Percentiles rank a stretch among this genome's conserved stretches.
Evolutionary conservation across 2,329 filamentous ascomycete species (phyloP).

Genomic region (Exophiala alcalophila): DNA sequence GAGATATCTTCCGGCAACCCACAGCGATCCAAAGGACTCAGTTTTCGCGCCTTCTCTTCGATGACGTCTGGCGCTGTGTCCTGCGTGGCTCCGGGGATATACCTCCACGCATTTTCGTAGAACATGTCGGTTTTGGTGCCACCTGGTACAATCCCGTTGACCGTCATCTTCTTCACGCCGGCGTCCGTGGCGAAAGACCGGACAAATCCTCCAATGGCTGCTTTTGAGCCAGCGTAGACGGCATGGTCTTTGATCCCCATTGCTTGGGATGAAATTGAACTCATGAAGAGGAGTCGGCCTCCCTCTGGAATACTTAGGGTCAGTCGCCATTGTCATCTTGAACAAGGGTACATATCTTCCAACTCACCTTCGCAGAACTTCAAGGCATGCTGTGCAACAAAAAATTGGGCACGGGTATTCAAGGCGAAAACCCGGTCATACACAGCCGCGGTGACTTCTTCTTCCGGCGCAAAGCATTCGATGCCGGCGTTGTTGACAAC

Average conservation of each 20-base stretch:
- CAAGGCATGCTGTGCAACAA: slow-evolving; percentile 65
- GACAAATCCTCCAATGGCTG: slow-evolving; percentile 69
- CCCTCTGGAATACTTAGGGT: slow-evolving; percentile 40
- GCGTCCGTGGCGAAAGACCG: slow-evolving; percentile 70
- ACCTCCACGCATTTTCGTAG: slow-evolving; percentile 65
- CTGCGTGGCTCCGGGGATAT: slow-evolving; percentile 56
- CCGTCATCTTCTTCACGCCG: slow-evolving; percentile 64
- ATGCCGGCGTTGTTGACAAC: slow-evolving; percentile 30
- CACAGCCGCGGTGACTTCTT: slow-evolving; percentile 62
- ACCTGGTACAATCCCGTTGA: slow-evolving; percentile 70
- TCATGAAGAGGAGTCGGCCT: slow-evolving; percentile 56
- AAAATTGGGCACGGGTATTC: slow-evolving; percentile 63
- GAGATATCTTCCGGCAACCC: slow-evolving; percentile 59
- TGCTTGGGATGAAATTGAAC: slow-evolving; percentile 55
- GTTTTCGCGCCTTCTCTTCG: slow-evolving; percentile 53
- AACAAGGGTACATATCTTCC: background rate
- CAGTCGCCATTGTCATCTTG: slow-evolving; percentile 12
- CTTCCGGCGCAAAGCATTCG: slow-evolving; percentile 50
- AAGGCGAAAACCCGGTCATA: slow-evolving; percentile 59
- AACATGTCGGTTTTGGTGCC: slow-evolving; percentile 78
- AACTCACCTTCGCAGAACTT: too few relatives aligned
- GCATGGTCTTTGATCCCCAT: slow-evolving; percentile 68
- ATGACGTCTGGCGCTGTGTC: slow-evolving; percentile 50
- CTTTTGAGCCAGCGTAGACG: slow-evolving; percentile 69
- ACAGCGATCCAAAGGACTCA: slow-evolving; percentile 60